These are phyloP conservation scores for Phytophthora quininea DNA, from an alignment of 352 stramenopile species.

Conservation along the genomic window DNA sequence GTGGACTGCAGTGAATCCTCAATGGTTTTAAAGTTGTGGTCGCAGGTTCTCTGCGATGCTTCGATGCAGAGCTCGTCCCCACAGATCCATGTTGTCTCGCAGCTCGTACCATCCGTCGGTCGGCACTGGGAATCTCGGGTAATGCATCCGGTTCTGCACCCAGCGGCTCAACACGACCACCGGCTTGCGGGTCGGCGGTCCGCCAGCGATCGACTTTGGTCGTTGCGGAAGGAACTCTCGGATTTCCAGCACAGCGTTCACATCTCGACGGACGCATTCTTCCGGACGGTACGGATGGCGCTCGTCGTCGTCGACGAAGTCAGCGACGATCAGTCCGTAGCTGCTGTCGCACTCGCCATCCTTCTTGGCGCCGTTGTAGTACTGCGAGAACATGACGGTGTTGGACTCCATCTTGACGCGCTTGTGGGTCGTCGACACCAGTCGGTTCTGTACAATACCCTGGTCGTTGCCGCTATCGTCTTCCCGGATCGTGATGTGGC, in stretches of 20 bases:
- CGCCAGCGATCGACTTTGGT: constrained; percentile 7
- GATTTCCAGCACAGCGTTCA: constrained; percentile 36
- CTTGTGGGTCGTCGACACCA: constrained; percentile 43
- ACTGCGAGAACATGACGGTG: constrained; percentile 46
- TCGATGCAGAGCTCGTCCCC: constrained; percentile 28
- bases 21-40: background rate
- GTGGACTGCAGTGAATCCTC: no score
- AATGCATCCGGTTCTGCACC: constrained; percentile 42
- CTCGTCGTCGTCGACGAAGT: constrained; percentile 47
- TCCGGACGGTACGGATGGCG: constrained; percentile 34
- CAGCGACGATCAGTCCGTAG: constrained; percentile 35
- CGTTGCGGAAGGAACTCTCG: constrained; percentile 21
- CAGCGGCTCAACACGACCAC: constrained; percentile 36
- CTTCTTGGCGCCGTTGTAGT: constrained; percentile 20
- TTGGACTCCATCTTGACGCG: constrained; percentile 52
- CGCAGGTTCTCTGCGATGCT: constrained; percentile 31
- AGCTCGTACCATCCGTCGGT: constrained; percentile 38
- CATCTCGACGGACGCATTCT: constrained; percentile 32
- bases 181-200: constrained; percentile 20
- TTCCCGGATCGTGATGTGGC: constrained; percentile 57
- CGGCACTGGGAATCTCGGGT: constrained; percentile 32
- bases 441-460: constrained; percentile 49
- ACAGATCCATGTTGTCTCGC: constrained; percentile 38
- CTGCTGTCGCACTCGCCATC: constrained; percentile 13
- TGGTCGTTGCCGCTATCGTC: constrained; percentile 48